Evolutionary conservation across 2,329 filamentous ascomycete species (phyloP).

Genomic region (Ambrosiella cleistominuta): DNA sequence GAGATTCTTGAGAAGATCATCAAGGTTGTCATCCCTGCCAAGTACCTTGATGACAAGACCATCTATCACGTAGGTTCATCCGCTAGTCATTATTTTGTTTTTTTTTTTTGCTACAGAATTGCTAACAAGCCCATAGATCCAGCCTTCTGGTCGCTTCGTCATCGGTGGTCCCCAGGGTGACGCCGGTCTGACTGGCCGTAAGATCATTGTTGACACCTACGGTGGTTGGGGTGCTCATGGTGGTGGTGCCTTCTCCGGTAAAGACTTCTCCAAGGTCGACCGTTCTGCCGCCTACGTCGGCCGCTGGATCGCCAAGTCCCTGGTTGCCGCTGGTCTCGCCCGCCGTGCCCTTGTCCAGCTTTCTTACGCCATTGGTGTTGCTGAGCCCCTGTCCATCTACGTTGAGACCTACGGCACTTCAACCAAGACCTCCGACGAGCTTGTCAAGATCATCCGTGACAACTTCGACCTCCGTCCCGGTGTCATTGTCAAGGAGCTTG

Average conservation of each 20-base stretch:
- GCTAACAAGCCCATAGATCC: slow-evolving; percentile 37
- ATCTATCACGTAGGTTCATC: slow-evolving; percentile 65
- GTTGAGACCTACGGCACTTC: slow-evolving; percentile 97
- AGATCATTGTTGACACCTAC: slow-evolving; percentile 99
- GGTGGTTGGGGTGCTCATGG: slow-evolving; percentile 99
- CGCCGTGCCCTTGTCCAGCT: slow-evolving; percentile 93
- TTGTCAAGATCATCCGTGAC: slow-evolving; percentile 80
- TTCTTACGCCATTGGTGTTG: slow-evolving; percentile 97
- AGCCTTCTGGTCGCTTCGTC: slow-evolving; percentile 96
- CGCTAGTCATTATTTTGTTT: not conserved
- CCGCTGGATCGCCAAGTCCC: slow-evolving; percentile 98
- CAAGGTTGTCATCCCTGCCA: slow-evolving; percentile 77
- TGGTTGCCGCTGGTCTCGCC: slow-evolving; percentile 73
- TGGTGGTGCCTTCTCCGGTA: slow-evolving; percentile 99
- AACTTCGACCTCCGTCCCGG: slow-evolving; percentile 98
- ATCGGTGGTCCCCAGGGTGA: slow-evolving; percentile 99
- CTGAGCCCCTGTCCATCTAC: slow-evolving; percentile 94
- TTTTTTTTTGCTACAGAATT: not conserved
- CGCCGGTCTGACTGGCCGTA: slow-evolving; percentile 92
- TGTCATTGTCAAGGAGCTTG: slow-evolving; percentile 95
- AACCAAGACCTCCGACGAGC: slow-evolving; percentile 71
- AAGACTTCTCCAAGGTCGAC: slow-evolving; percentile 99
- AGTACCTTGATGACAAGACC: slow-evolving; percentile 85
- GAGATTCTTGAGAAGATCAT: slow-evolving; percentile 96
- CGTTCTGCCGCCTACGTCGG: slow-evolving; percentile 93